These are phyloP conservation scores for Piper betle DNA, from an alignment of 164 flowering plant genomes.

Conservation along the genomic window DNA sequence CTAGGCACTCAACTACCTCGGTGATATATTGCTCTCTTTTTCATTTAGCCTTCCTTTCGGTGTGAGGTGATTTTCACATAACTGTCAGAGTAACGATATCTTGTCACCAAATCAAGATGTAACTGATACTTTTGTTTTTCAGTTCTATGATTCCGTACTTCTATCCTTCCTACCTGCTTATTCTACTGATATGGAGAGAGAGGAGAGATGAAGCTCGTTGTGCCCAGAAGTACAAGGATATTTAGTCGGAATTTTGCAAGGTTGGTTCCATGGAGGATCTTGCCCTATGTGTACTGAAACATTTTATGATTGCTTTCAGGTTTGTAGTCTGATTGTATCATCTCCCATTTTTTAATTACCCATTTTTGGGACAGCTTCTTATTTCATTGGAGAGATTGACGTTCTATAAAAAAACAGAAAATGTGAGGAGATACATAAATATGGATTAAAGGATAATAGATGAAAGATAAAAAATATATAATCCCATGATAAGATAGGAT, in stretches of 20 bases:
- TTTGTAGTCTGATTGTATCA: too few relatives aligned
- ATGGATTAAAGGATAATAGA: too few relatives aligned
- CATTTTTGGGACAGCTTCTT: too few relatives aligned
- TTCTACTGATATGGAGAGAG: slow-evolving; percentile 95
- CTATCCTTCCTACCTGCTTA: slow-evolving; percentile 78
- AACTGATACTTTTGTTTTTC: slow-evolving; percentile 12
- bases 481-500: too few relatives aligned
- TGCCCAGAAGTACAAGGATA: slow-evolving; percentile 73
- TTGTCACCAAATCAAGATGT: background rate
- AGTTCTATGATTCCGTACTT: slow-evolving; percentile 91
- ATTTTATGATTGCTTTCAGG: too few relatives aligned
- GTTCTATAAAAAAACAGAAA: too few relatives aligned
- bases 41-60: slow-evolving; percentile 96
- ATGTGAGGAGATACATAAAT: too few relatives aligned
- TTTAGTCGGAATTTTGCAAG: slow-evolving; percentile 76
- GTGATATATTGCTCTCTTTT: slow-evolving; percentile 77
- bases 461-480: too few relatives aligned
- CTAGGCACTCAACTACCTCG: slow-evolving; percentile 91
- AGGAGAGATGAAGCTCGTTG: slow-evolving; percentile 92
- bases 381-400: too few relatives aligned
- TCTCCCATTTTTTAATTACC: too few relatives aligned
- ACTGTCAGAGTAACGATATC: background rate
- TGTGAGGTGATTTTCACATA: slow-evolving; percentile 35
- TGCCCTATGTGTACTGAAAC: slow-evolving; percentile 66
- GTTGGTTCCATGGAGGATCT: slow-evolving; percentile 85